Base-by-base conservation (phyloP, 352 stramenopile species). In the Blastocystis sp. region DNA sequence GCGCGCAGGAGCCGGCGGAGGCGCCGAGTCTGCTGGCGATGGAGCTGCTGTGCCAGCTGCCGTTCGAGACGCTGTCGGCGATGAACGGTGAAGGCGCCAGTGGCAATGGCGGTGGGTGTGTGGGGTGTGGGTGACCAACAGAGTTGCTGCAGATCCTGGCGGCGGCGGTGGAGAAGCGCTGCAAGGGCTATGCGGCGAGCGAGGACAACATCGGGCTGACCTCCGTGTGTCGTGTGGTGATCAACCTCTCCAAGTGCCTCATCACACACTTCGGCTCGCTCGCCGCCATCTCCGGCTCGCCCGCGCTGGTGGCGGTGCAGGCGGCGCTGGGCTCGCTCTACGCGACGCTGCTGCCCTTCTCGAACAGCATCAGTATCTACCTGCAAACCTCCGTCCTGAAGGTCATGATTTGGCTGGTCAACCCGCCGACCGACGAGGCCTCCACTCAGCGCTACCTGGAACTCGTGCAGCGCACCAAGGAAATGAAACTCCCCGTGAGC, bases 361-460 rank as follows among this genome's bases (percentile, higher is more conserved):
- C 21, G 40, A 56, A 17, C 9, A 52, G 23, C 10, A 43, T 14
- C 60, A 86, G 64, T 56, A 79, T 86, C n/a, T 70, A 70, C 38
- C 56, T 86, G 40, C 60, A 86, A 56, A 79, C 76, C 21, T 38
- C 41, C 53, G 69, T 48, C 38, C 60, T 86, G 14, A 70, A 86
- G 23, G 64, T 79, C 14, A n/a, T 53, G 23, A 86, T 86, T 28
- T 86, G 76, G 76, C 64, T 86, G 64, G 76, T 86, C n/a, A 69
- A 70, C 23, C 28, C 28, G 60, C 64, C 64, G 10, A 10, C 5
- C 17, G 64, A 81, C 10, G 76, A 76, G 38, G 41, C 62, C 19
- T 38, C 60, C n/a, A 38, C n/a, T 40, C 11, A 17, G 10, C 7
- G 5, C 19, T 86, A 76, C 64, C n/a, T 28, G 9, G 40, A 86